phyloP scores from a whole-genome alignment of 2,329 filamentous ascomycete species.

The Fusarium coffeatum region DNA sequence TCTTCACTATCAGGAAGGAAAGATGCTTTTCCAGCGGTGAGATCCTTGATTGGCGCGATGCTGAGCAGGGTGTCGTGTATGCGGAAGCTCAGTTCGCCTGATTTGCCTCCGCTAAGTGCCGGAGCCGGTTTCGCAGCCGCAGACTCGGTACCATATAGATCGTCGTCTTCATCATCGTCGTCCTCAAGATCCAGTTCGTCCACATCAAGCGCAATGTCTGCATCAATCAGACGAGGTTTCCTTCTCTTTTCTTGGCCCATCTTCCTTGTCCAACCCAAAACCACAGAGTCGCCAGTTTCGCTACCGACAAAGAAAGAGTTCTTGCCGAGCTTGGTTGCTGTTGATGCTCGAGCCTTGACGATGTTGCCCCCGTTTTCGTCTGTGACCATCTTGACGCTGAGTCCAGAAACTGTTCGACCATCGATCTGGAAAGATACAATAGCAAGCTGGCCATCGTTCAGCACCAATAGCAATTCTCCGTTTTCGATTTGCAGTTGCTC shows the following conservation, averaged over 20 bases:
- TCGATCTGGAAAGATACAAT: conserved; percentile 87
- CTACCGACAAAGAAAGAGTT: conserved; percentile 86
- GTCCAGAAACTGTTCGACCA: conserved; percentile 88
- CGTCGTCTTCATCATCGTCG: conserved; percentile 73
- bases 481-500: conserved; percentile 80
- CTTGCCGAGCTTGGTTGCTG: conserved; percentile 74
- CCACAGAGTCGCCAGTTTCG: conserved; percentile 81
- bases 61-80: conserved; percentile 82
- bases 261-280: conserved; percentile 83
- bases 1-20: conserved; percentile 59
- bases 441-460: conserved; percentile 79
- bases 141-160: conserved; percentile 71
- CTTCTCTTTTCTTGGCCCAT: conserved; percentile 72
- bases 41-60: conserved; percentile 81
- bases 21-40: conserved; percentile 73
- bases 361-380: conserved; percentile 71
- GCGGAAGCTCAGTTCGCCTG: conserved; percentile 77
- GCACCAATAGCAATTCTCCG: conserved; percentile 85
- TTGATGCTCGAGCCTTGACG: conserved; percentile 73
- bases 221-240: conserved; percentile 69
- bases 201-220: conserved; percentile 61
- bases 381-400: conserved; percentile 76
- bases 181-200: conserved; percentile 67
- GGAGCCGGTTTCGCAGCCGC: conserved; percentile 66
- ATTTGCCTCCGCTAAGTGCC: conserved; percentile 58